phyloP scores from a whole-genome alignment of 73 alveolate species.

The Effrenium voratum region DNA sequence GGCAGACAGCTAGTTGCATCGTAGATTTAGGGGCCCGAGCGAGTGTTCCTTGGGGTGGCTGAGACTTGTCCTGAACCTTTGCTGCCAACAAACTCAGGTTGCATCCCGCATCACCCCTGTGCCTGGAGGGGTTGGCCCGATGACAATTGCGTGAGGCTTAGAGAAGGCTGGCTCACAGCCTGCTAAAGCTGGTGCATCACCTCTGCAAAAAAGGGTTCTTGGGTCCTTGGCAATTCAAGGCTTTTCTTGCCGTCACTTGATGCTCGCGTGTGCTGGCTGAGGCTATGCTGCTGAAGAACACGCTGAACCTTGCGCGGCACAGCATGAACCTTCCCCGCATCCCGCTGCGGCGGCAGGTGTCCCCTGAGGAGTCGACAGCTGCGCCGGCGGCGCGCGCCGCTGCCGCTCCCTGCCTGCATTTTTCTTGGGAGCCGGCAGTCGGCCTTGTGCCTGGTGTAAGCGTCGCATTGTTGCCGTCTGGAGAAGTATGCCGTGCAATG shows the following conservation, averaged over 20 bases:
- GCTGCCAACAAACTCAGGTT: background rate
- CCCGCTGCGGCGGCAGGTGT: constrained; percentile 72
- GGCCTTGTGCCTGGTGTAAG: too few relatives aligned
- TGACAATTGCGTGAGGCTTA: constrained; percentile 94
- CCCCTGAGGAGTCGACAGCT: background rate
- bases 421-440: too few relatives aligned
- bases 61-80: background rate
- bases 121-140: constrained; percentile 97
- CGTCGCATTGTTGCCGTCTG: too few relatives aligned
- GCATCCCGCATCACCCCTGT: constrained; percentile 96
- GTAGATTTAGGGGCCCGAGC: background rate
- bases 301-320: constrained; percentile 93
- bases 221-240: background rate
- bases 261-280: background rate
- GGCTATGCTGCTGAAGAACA: constrained; percentile 96
- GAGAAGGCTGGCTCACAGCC: background rate
- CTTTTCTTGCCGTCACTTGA: too few relatives aligned
- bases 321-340: constrained; percentile 60
- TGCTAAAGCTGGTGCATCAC: background rate
- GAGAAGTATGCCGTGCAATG: too few relatives aligned
- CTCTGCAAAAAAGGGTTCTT: background rate
- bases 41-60: background rate
- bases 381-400: too few relatives aligned
- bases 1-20: background rate
- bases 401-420: too few relatives aligned